Evolutionary conservation across 768 basidiomycete species (phyloP).

Genomic region (Sistotremastrum niveocremeum): DNA sequence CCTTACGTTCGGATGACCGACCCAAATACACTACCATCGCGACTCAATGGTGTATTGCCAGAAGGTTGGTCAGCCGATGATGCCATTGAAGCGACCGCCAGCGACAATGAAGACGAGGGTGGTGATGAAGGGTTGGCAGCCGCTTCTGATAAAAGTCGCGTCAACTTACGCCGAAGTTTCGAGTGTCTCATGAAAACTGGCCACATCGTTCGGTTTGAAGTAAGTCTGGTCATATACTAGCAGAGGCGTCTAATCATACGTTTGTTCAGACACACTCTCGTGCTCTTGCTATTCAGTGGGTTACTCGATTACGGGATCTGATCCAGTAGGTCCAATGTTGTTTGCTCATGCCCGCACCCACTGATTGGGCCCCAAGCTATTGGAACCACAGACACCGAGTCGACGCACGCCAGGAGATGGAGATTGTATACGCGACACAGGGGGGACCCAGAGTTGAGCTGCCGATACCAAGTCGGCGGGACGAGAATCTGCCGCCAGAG

Average conservation of each 20-base stretch:
- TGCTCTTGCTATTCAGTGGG: neutral
- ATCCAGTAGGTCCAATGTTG: neutral
- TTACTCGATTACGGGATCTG: neutral
- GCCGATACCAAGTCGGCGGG: slow-evolving; percentile 27
- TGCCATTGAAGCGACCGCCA: slow-evolving; percentile 24
- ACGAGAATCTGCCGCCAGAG: slow-evolving; percentile 32
- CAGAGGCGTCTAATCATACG: neutral
- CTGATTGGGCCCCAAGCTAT: slow-evolving; percentile 43
- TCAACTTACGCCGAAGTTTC: slow-evolving; percentile 58
- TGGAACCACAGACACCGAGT: slow-evolving; percentile 67
- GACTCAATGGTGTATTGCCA: slow-evolving; percentile 10
- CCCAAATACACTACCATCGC: slow-evolving; percentile 20
- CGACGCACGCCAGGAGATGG: slow-evolving; percentile 74
- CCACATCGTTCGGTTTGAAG: slow-evolving; percentile 65
- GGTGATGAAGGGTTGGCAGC: slow-evolving; percentile 40
- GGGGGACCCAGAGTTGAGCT: slow-evolving; percentile 50
- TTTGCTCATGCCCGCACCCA: too few relatives aligned
- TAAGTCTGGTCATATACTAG: slow-evolving; percentile 18
- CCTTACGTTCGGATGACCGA: slow-evolving; percentile 19
- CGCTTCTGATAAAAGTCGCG: slow-evolving; percentile 26
- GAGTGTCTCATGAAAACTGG: slow-evolving; percentile 64
- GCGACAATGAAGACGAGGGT: slow-evolving; percentile 53
- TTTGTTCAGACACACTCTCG: neutral
- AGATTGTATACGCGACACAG: slow-evolving; percentile 41
- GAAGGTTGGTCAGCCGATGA: slow-evolving; percentile 5